These are phyloP conservation scores for Phaeosphaeria sp. DNA, from an alignment of 2,329 filamentous ascomycete genomes.

Conservation along the genomic window DNA sequence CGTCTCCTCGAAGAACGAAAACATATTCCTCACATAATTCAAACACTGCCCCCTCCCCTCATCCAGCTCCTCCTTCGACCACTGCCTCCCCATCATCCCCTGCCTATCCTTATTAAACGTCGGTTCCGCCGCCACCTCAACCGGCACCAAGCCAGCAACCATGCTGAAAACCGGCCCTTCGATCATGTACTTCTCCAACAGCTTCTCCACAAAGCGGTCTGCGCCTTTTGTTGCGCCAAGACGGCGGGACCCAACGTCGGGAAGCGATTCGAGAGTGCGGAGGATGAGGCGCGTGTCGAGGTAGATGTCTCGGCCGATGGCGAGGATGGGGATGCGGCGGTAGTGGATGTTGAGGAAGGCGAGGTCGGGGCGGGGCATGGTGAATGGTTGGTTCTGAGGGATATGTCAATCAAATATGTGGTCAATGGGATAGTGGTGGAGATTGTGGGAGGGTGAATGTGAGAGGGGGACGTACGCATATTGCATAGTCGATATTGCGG, in stretches of 20 bases:
- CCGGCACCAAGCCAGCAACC: slow-evolving; percentile 62
- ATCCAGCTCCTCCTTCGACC: slow-evolving; percentile 47
- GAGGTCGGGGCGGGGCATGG: slow-evolving; percentile 72
- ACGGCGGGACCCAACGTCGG: slow-evolving; percentile 33
- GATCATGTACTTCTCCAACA: slow-evolving; percentile 63
- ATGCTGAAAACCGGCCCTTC: slow-evolving; percentile 64
- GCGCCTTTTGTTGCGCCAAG: slow-evolving; percentile 39
- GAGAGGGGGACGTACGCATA: slow-evolving; percentile 13
- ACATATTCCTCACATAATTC: slow-evolving; percentile 58
- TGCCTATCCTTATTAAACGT: slow-evolving; percentile 65
- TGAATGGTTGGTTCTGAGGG: slow-evolving; percentile 64
- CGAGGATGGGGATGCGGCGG: slow-evolving; percentile 72
- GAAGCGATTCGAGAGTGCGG: slow-evolving; percentile 63
- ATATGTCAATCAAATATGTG: no score
- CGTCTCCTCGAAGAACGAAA: slow-evolving; percentile 65
- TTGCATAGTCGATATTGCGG: slow-evolving; percentile 66
- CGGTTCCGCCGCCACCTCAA: slow-evolving; percentile 60
- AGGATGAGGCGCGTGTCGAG: slow-evolving; percentile 74
- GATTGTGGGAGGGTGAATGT: no score
- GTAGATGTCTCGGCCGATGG: slow-evolving; percentile 72
- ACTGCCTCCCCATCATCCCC: slow-evolving; percentile 52
- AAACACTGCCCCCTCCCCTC: slow-evolving; percentile 62
- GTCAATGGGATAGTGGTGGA: no score
- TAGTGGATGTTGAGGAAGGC: slow-evolving; percentile 67
- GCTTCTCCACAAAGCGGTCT: slow-evolving; percentile 59